A percentile compares a stretch with the other conserved stretches of the same genome.
Conservation (phyloP, 208 protist species). For the Trypanosoma scelopori region DNA sequence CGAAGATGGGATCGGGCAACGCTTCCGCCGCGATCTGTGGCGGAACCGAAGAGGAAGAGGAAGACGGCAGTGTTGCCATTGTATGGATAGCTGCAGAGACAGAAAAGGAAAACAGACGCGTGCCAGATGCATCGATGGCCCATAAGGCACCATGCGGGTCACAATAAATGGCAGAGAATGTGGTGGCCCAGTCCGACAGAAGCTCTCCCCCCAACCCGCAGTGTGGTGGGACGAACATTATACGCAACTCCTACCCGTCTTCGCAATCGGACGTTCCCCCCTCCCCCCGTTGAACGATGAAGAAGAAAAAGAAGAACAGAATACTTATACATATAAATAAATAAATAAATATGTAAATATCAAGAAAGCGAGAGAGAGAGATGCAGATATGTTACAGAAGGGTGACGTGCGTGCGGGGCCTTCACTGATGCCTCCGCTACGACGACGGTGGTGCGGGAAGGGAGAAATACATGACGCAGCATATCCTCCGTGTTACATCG, state of each 20-base stretch:
- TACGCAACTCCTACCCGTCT: no score
- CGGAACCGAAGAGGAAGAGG: not conserved
- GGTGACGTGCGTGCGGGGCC: not conserved
- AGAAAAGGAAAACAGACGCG: constrained; percentile 22
- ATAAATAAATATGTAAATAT: no score
- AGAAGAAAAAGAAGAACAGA: not conserved
- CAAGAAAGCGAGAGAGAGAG: constrained; percentile 1
- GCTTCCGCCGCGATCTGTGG: not conserved
- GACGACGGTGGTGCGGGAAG: constrained; percentile 2
- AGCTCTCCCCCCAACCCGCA: constrained; percentile 26
- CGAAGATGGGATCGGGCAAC: constrained; percentile 14
- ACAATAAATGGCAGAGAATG: constrained; percentile 25
- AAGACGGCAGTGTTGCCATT: not conserved
- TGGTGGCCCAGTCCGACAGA: not conserved
- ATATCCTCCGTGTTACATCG: no score
- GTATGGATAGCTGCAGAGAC: not conserved
- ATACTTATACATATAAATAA: no score
- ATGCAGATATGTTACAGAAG: no score
- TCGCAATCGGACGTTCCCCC: no score
- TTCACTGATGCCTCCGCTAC: not conserved
- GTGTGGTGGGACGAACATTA: constrained; percentile 25
- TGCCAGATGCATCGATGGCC: constrained; percentile 16
- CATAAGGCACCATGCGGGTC: constrained; percentile 26
- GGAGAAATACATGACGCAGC: not conserved
- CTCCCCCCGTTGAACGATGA: no score